Conservation (phyloP, 164 flowering plant genomes). For the Brasenia schreberi region DNA sequence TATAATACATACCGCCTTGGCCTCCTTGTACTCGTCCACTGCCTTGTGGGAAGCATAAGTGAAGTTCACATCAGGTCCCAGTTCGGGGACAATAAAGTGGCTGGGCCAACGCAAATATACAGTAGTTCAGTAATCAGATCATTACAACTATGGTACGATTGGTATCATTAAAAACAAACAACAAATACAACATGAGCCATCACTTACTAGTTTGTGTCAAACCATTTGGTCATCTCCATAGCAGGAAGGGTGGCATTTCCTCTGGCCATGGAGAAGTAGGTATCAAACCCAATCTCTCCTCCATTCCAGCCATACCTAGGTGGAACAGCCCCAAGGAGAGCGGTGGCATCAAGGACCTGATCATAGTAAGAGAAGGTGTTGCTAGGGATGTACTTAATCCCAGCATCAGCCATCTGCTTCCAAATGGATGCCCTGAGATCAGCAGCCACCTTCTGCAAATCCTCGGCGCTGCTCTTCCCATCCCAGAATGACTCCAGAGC, state of each 20-base stretch:
- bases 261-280: slow-evolving; percentile 88
- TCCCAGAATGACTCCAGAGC: slow-evolving; percentile 91
- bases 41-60: slow-evolving; percentile 91
- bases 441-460: slow-evolving; percentile 56
- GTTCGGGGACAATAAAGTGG: slow-evolving; percentile 89
- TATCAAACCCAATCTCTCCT: slow-evolving; percentile 64
- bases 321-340: slow-evolving; percentile 30
- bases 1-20: slow-evolving; percentile 45
- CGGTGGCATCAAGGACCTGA: slow-evolving; percentile 71
- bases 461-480: slow-evolving; percentile 65
- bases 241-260: slow-evolving; percentile 84
- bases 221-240: slow-evolving; percentile 98
- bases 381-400: slow-evolving; percentile 78
- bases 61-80: slow-evolving; percentile 84
- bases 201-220: slow-evolving; percentile 80
- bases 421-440: slow-evolving; percentile 66
- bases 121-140: neutral
- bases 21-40: slow-evolving; percentile 82
- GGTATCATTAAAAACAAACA: neutral
- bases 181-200: neutral
- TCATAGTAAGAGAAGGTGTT: slow-evolving; percentile 78
- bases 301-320: slow-evolving; percentile 61
- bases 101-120: slow-evolving; percentile 19
- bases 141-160: neutral
- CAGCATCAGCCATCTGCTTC: slow-evolving; percentile 73